phyloP scores from a whole-genome alignment of 768 basidiomycete species.

The Astraeus odoratus region DNA sequence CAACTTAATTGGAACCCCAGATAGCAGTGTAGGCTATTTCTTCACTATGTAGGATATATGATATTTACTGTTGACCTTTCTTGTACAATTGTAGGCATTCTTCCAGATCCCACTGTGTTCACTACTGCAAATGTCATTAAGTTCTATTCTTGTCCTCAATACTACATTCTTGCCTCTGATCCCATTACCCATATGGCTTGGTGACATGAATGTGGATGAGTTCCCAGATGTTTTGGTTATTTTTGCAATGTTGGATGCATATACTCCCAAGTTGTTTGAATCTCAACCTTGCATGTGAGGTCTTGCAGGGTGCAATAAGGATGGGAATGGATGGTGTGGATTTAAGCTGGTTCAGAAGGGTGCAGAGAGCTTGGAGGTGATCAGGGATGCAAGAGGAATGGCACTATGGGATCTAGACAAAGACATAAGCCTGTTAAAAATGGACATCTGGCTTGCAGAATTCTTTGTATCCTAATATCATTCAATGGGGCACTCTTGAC shows the following conservation, averaged over 20 bases:
- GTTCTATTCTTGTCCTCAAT: conserved; percentile 66
- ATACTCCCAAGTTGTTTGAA: conserved; percentile 53
- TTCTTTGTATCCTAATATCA: conserved; percentile 54
- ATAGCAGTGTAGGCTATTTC: conserved; percentile 41
- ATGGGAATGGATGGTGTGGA: conserved; percentile 53
- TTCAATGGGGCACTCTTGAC: conserved; percentile 84
- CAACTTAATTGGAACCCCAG: conserved; percentile 44
- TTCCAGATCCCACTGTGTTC: conserved; percentile 57
- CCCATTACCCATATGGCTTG: conserved; percentile 73
- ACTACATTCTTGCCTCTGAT: conserved; percentile 56
- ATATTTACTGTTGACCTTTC: background rate
- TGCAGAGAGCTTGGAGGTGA: conserved; percentile 49
- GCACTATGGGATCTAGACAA: conserved; percentile 92
- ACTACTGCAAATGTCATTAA: conserved; percentile 42
- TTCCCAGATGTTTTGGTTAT: conserved; percentile 82
- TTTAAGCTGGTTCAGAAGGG: conserved; percentile 54
- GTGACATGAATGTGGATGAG: conserved; percentile 90
- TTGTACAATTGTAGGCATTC: conserved; percentile 44
- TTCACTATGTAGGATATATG: background rate
- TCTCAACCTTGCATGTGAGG: conserved; percentile 55
- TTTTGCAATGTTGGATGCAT: conserved; percentile 35
- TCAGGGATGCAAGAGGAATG: conserved; percentile 74
- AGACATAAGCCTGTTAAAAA: conserved; percentile 52
- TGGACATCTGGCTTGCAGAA: conserved; percentile 10
- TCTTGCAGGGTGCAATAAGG: conserved; percentile 48